Percentiles rank a stretch among this genome's conserved stretches.
Conservation (phyloP, 805 yeast species). For the Candida stauntonica region DNA sequence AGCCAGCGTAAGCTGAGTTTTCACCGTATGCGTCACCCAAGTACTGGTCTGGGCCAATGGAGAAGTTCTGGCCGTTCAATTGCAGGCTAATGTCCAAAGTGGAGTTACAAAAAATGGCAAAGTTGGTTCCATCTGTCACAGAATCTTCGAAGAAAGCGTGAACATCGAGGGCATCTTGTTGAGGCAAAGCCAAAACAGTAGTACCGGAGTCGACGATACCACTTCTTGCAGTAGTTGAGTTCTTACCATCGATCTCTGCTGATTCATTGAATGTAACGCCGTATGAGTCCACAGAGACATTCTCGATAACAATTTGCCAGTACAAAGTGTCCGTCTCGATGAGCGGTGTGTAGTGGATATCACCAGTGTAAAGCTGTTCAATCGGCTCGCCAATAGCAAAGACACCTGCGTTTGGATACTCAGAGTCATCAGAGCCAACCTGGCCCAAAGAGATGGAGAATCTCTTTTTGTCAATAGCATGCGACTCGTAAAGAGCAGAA, state of each 20-base stretch:
- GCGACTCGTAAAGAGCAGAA: constrained; percentile 33
- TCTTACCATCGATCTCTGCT: constrained; percentile 1
- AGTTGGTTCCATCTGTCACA: constrained; percentile 57
- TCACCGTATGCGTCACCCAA: constrained; percentile 43
- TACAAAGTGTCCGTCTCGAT: constrained; percentile 34
- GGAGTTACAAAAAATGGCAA: constrained; percentile 54
- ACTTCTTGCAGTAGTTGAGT: constrained; percentile 27
- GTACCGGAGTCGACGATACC: constrained; percentile 66
- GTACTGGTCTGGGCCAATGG: constrained; percentile 40
- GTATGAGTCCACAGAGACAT: constrained; percentile 33
- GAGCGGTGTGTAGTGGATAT: constrained; percentile 37
- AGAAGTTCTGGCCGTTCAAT: constrained; percentile 42
- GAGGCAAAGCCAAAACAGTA: constrained; percentile 53
- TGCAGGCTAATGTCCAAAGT: constrained; percentile 37
- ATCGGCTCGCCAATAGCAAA: constrained; percentile 40
- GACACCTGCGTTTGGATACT: constrained; percentile 32
- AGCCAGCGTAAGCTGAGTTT: constrained; percentile 36
- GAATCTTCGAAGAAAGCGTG: constrained; percentile 49
- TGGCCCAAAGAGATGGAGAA: constrained; percentile 45
- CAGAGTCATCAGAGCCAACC: constrained; percentile 20
- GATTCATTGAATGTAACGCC: constrained; percentile 31
- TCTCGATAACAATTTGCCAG: constrained; percentile 48
- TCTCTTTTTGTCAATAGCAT: constrained; percentile 31
- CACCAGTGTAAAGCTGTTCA: constrained; percentile 36
- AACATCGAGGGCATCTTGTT: constrained; percentile 47